Conservation (phyloP, 805 yeast species). For the Komagataella pastoris region DNA sequence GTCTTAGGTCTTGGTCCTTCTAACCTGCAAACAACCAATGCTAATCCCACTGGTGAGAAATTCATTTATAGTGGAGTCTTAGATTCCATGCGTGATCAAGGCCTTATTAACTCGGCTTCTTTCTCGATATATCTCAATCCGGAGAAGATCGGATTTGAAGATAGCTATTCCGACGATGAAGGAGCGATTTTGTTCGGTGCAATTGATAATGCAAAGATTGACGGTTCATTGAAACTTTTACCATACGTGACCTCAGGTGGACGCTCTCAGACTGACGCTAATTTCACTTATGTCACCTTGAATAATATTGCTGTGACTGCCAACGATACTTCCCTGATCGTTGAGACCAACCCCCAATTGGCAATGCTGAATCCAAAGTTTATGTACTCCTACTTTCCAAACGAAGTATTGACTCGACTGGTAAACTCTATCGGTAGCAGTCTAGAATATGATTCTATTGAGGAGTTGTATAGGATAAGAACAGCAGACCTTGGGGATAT, state of each 20-base stretch:
- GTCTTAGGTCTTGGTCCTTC: neutral
- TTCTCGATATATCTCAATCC: neutral
- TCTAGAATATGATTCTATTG: neutral
- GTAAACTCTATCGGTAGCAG: neutral
- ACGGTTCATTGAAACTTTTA: neutral
- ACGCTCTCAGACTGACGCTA: neutral
- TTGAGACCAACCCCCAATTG: neutral
- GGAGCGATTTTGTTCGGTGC: neutral
- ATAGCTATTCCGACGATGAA: neutral
- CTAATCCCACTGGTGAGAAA: neutral
- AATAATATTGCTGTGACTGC: neutral
- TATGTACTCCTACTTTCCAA: neutral
- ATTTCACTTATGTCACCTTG: neutral
- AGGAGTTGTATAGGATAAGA: neutral
- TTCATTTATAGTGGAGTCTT: neutral
- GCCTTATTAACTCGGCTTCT: neutral
- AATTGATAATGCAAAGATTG: neutral
- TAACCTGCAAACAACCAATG: neutral
- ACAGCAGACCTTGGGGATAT: neutral
- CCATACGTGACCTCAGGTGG: neutral
- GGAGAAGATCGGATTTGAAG: neutral
- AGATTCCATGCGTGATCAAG: neutral
- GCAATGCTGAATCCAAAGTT: neutral
- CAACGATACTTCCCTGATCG: neutral
- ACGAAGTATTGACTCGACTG: neutral